These are phyloP conservation scores for Hyaloperonospora brassicae DNA, from an alignment of 352 stramenopile genomes.

Conservation along the genomic window DNA sequence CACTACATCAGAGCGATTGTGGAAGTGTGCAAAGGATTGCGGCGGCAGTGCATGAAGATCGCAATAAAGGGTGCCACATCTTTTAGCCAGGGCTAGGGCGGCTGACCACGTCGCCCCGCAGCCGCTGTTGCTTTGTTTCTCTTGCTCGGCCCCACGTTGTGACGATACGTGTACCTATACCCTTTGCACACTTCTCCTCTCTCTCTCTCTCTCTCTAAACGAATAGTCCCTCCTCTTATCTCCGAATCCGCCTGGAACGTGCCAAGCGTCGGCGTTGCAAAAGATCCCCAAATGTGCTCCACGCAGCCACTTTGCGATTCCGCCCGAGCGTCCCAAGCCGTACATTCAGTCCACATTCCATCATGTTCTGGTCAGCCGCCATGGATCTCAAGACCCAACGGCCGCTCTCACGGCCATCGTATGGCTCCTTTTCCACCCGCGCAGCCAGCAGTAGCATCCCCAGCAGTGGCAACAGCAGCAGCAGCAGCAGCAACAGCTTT, in stretches of 20 bases:
- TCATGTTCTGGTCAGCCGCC: slow-evolving; percentile 70
- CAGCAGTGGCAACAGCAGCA: slow-evolving; percentile 1
- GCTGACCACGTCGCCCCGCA: no score
- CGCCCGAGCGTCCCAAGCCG: background rate
- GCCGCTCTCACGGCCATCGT: slow-evolving; percentile 26
- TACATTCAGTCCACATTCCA: background rate
- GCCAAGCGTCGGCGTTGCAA: slow-evolving; percentile 4
- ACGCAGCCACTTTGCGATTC: slow-evolving; percentile 14
- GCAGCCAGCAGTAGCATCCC: no score
- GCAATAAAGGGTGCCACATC: no score
- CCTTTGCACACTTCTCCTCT: no score
- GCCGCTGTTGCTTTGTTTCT: no score
- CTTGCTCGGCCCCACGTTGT: no score
- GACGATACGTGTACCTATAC: no score
- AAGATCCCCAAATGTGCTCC: slow-evolving; percentile 11
- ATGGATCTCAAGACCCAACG: slow-evolving; percentile 52
- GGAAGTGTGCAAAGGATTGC: no score
- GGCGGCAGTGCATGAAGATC: no score
- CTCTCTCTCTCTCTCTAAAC: no score
- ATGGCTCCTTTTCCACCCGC: slow-evolving; percentile 48
- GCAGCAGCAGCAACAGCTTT: slow-evolving; percentile 30
- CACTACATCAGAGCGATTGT: no score
- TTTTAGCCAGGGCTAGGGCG: no score
- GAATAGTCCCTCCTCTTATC: background rate
- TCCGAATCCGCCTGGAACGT: slow-evolving; percentile 15